Percentiles rank a stretch among this genome's conserved stretches.
Conservation (phyloP, 441 rosid genomes). For the Biscutella laevigata region DNA sequence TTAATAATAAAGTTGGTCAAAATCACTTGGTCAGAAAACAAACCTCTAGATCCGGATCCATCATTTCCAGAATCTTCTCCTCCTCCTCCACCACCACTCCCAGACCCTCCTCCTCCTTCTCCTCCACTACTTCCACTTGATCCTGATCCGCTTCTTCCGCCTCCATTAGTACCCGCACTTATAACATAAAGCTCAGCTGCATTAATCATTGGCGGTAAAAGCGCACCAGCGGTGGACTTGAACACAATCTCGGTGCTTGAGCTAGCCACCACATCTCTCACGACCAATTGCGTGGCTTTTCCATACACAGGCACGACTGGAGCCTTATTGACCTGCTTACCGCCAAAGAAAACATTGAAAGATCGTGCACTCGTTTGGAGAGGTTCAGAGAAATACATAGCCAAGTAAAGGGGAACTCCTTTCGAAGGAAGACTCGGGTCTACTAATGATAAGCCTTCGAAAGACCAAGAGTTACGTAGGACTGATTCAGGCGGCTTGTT, state of each 20-base stretch:
- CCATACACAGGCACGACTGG: slow-evolving; percentile 31
- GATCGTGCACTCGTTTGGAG: slow-evolving; percentile 21
- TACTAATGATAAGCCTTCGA: not conserved
- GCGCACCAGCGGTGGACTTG: slow-evolving; percentile 22
- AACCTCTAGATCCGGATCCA: not conserved
- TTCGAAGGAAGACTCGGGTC: slow-evolving; percentile 18
- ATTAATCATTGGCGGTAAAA: slow-evolving; percentile 43
- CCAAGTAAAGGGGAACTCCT: slow-evolving; percentile 24
- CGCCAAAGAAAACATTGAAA: slow-evolving; percentile 22
- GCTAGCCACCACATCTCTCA: slow-evolving; percentile 25
- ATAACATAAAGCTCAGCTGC: slow-evolving; percentile 40
- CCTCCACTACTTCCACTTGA: not conserved
- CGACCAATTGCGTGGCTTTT: slow-evolving; percentile 13
- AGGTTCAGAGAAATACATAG: slow-evolving; percentile 50
- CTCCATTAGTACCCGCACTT: slow-evolving; percentile 16
- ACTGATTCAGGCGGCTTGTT: slow-evolving; percentile 34
- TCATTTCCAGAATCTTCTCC: not conserved
- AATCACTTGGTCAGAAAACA: too few relatives aligned
- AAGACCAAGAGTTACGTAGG: slow-evolving; percentile 29
- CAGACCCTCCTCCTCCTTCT: not conserved
- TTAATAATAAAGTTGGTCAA: too few relatives aligned
- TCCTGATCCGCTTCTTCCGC: not conserved
- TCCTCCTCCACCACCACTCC: not conserved
- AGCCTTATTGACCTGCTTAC: not conserved
- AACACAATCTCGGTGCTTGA: slow-evolving; percentile 25